A percentile compares a stretch with the other conserved stretches of the same genome.
Conservation (phyloP, 73 alveolate genomes). For the Paramecium octaurelia region DNA sequence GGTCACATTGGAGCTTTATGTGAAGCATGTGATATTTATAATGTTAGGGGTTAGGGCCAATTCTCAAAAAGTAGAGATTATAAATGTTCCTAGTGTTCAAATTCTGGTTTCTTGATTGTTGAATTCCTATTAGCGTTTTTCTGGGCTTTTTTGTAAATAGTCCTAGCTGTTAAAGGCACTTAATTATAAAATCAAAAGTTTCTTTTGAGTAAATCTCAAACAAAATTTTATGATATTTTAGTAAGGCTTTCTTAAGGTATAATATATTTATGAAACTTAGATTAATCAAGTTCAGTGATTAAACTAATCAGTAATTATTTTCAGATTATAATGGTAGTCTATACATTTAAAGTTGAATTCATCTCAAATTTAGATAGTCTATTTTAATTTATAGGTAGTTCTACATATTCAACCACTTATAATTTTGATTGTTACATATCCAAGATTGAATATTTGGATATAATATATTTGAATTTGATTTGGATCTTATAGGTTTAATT, state of each 20-base stretch:
- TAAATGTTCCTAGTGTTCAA: slow-evolving; percentile 32
- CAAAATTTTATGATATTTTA: neutral
- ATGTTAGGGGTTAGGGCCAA: slow-evolving; percentile 14
- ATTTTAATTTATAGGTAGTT: neutral
- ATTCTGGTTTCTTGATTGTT: neutral
- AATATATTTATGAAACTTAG: neutral
- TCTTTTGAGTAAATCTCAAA: neutral
- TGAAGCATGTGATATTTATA: slow-evolving; percentile 48
- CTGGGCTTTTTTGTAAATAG: neutral
- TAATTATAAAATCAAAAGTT: neutral
- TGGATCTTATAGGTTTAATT: neutral
- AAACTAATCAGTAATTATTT: neutral
- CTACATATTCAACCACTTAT: neutral
- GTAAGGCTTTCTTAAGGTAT: neutral
- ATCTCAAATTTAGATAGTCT: neutral
- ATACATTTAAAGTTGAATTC: neutral
- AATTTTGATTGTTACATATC: neutral
- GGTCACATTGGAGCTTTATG: slow-evolving; percentile 61
- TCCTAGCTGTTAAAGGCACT: neutral
- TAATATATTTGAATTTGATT: neutral
- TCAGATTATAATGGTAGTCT: neutral
- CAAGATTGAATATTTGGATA: neutral
- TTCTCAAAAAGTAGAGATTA: slow-evolving; percentile 20
- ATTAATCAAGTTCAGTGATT: neutral
- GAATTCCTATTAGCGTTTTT: neutral